phyloP scores from a whole-genome alignment of 768 basidiomycete genomes.

The Lactifluus rugatus region DNA sequence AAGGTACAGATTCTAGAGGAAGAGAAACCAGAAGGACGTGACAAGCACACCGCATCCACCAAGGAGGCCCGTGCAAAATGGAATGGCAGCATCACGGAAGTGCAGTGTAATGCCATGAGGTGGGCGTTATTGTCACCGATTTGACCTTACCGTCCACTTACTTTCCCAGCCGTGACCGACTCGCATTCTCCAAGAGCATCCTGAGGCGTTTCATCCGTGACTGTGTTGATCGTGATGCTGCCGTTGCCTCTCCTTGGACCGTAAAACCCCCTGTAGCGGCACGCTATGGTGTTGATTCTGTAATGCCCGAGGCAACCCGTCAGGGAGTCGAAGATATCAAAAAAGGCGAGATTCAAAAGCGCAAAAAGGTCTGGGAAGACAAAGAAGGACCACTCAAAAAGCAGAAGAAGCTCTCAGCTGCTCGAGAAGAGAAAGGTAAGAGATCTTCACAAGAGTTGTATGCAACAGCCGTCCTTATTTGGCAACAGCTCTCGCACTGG shows the following conservation, averaged over 20 bases:
- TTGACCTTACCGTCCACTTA: background rate
- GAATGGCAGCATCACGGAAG: constrained; percentile 74
- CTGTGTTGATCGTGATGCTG: constrained; percentile 85
- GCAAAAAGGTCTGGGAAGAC: constrained; percentile 85
- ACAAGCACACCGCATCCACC: constrained; percentile 48
- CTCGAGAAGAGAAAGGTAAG: constrained; percentile 67
- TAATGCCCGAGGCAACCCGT: constrained; percentile 80
- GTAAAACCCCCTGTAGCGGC: constrained; percentile 81
- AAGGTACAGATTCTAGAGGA: constrained; percentile 76
- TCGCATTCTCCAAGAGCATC: constrained; percentile 95
- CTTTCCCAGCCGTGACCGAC: constrained; percentile 71
- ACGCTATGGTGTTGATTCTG: constrained; percentile 72
- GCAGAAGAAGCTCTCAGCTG: constrained; percentile 65
- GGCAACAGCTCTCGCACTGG: constrained; percentile 39
- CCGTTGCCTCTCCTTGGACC: constrained; percentile 92
- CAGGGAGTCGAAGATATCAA: constrained; percentile 71
- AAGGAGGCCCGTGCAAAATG: constrained; percentile 47
- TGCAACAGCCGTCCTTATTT: constrained; percentile 21
- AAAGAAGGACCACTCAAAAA: constrained; percentile 78
- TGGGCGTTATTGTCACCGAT: constrained; percentile 27
- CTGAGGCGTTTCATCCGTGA: constrained; percentile 94
- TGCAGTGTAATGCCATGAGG: constrained; percentile 75
- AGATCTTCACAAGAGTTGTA: background rate
- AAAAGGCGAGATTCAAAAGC: constrained; percentile 84
- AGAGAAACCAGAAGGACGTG: constrained; percentile 55